Conservation (phyloP, 2,329 filamentous ascomycete species). For the Cercospora citrullina region DNA sequence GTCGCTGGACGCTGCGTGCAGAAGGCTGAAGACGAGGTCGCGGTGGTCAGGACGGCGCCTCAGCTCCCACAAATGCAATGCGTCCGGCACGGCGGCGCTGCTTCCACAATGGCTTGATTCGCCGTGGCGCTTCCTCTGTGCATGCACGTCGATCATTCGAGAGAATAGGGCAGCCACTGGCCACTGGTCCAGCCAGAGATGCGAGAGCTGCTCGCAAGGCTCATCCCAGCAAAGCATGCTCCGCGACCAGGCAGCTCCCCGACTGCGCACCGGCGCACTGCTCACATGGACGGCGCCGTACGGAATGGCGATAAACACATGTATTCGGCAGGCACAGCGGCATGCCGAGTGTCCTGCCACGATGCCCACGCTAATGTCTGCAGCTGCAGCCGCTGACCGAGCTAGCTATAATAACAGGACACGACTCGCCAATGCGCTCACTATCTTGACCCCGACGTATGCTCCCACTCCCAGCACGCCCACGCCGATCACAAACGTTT, state of each 20-base stretch:
- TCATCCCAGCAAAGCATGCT: neutral
- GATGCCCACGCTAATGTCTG: slow-evolving; percentile 1
- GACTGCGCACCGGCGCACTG: neutral
- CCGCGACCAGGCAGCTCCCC: neutral
- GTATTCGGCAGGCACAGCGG: neutral
- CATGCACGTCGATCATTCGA: neutral
- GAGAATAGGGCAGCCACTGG: neutral
- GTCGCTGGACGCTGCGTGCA: neutral
- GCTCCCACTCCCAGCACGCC: slow-evolving; percentile 27
- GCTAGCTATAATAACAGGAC: slow-evolving; percentile 15
- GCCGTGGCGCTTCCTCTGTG: neutral
- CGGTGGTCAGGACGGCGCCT: neutral
- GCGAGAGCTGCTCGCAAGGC: neutral
- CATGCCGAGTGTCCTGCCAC: neutral
- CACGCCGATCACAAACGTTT: slow-evolving; percentile 45
- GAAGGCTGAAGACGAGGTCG: neutral
- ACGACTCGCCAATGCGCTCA: slow-evolving; percentile 25
- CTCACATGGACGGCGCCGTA: neutral
- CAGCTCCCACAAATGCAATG: neutral
- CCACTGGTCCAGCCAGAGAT: neutral
- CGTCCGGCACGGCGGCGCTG: neutral
- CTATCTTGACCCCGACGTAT: slow-evolving; percentile 28
- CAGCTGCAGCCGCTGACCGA: slow-evolving; percentile 8
- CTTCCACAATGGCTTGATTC: slow-evolving; percentile 11
- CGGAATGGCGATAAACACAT: neutral